Percentiles rank a stretch among this genome's conserved stretches.
phyloP scores from a whole-genome alignment of 2,329 filamentous ascomycete genomes.

The Trichoderma sp. region DNA sequence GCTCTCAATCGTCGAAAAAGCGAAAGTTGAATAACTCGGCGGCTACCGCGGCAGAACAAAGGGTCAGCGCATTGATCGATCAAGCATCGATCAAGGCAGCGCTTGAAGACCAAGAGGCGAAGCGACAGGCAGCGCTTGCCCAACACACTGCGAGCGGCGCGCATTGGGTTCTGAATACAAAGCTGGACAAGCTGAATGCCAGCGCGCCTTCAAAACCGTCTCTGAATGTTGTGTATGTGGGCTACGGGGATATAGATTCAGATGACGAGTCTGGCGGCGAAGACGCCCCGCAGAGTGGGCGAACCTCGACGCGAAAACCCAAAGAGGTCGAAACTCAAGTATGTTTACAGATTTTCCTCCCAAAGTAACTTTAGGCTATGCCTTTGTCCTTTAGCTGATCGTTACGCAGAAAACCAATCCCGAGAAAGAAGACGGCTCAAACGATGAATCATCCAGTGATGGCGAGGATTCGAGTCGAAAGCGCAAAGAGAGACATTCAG shows the following conservation, averaged over 20 bases:
- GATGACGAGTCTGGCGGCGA: constrained; percentile 42
- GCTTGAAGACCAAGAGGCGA: constrained; percentile 66
- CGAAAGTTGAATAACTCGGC: constrained; percentile 51
- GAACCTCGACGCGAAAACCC: constrained; percentile 35
- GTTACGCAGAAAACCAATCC: constrained; percentile 7
- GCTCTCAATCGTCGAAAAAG: constrained; percentile 60
- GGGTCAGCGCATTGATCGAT: constrained; percentile 49
- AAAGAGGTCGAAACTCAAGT: constrained; percentile 11
- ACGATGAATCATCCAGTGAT: constrained; percentile 33
- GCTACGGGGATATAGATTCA: constrained; percentile 54
- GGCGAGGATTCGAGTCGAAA: constrained; percentile 31
- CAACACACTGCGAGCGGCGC: constrained; percentile 68
- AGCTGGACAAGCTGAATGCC: constrained; percentile 32
- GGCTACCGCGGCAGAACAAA: constrained; percentile 38
- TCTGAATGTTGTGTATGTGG: constrained; percentile 61
- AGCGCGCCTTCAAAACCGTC: constrained; percentile 40
- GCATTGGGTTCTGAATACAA: constrained; percentile 70
- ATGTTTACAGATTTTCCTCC: neutral
- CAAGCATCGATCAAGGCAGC: constrained; percentile 64
- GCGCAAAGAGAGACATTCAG: constrained; percentile 35
- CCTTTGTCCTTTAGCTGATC: constrained; percentile 18
- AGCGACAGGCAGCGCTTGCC: constrained; percentile 61
- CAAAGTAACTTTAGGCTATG: neutral
- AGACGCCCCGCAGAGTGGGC: constrained; percentile 38
- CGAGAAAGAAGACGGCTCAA: constrained; percentile 32